Conservation (phyloP, 2,329 filamentous ascomycete species). For the Endothia cerciana region DNA sequence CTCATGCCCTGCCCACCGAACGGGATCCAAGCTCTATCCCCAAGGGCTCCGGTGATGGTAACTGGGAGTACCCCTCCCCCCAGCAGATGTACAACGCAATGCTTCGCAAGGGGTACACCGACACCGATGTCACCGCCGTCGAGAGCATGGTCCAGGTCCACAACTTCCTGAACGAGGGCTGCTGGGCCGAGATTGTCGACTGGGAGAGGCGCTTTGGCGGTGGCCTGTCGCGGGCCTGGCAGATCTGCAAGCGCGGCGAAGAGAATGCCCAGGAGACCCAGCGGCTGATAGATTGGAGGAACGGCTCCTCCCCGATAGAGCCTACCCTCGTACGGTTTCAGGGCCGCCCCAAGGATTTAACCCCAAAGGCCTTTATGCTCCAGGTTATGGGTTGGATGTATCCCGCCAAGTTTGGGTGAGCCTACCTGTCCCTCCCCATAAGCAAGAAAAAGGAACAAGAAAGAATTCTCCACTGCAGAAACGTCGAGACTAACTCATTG, state of each 20-base stretch:
- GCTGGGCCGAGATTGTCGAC: slow-evolving; percentile 91
- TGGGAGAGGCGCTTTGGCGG: slow-evolving; percentile 87
- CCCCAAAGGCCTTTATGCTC: slow-evolving; percentile 86
- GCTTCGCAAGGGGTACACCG: slow-evolving; percentile 91
- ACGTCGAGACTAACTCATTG: slow-evolving; percentile 14
- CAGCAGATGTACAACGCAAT: slow-evolving; percentile 99
- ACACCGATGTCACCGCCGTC: slow-evolving; percentile 90
- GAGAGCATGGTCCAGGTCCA: slow-evolving; percentile 97
- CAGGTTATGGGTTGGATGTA: slow-evolving; percentile 79
- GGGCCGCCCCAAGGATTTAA: slow-evolving; percentile 85
- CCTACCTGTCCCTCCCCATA: slow-evolving; percentile 25
- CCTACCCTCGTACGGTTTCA: slow-evolving; percentile 86
- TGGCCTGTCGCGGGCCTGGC: slow-evolving; percentile 74
- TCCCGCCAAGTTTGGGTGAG: slow-evolving; percentile 77
- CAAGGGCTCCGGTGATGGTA: slow-evolving; percentile 75
- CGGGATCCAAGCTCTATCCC: slow-evolving; percentile 90
- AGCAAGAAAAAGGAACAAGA: not conserved
- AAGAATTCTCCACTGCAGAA: not conserved
- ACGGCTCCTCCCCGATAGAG: slow-evolving; percentile 50
- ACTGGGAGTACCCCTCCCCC: slow-evolving; percentile 97
- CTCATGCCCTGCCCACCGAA: slow-evolving; percentile 72
- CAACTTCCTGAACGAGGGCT: slow-evolving; percentile 97
- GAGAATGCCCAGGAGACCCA: slow-evolving; percentile 52
- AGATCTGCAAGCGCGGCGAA: slow-evolving; percentile 75
- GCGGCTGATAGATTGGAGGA: slow-evolving; percentile 48